Evolutionary conservation across 768 basidiomycete genomes (phyloP).

Genomic region (Kwoniella shandongensis): DNA sequence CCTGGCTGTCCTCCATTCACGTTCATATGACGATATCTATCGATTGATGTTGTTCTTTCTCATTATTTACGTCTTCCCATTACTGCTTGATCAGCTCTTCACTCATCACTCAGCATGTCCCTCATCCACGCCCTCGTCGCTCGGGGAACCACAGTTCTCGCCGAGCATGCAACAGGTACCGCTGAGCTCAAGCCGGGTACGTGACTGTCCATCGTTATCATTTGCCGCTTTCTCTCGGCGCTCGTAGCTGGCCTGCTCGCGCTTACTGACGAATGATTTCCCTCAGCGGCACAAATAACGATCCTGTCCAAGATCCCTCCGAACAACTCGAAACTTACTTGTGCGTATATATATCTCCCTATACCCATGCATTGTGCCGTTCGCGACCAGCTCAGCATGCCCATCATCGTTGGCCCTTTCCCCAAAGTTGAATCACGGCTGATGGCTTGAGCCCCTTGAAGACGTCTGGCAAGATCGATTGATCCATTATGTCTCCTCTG

Average conservation of each 20-base stretch:
- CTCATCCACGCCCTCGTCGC: constrained; percentile 81
- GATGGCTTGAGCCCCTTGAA: too few species aligned
- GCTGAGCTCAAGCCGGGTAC: constrained; percentile 86
- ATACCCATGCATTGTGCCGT: too few species aligned
- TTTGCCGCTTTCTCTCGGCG: too few species aligned
- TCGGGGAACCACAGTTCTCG: constrained; percentile 74
- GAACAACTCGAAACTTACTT: constrained; percentile 65
- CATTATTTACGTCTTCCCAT: not conserved
- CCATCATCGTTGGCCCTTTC: not conserved
- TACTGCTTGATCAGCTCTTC: not conserved
- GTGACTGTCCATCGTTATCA: constrained; percentile 23
- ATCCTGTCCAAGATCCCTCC: constrained; percentile 95
- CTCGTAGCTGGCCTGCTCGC: too few species aligned
- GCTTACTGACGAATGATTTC: too few species aligned
- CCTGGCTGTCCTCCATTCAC: not conserved
- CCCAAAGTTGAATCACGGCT: not conserved
- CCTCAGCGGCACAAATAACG: constrained; percentile 57
- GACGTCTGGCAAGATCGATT: constrained; percentile 66
- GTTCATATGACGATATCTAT: not conserved
- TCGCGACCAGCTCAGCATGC: too few species aligned
- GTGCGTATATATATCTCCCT: constrained; percentile 44
- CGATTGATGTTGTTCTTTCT: not conserved
- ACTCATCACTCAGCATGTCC: constrained; percentile 51
- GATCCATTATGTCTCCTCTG: constrained; percentile 90
- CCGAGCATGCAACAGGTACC: constrained; percentile 76